Evolutionary conservation across 306 rosid genomes (phyloP).

Genomic region (Prunus davidiana): DNA sequence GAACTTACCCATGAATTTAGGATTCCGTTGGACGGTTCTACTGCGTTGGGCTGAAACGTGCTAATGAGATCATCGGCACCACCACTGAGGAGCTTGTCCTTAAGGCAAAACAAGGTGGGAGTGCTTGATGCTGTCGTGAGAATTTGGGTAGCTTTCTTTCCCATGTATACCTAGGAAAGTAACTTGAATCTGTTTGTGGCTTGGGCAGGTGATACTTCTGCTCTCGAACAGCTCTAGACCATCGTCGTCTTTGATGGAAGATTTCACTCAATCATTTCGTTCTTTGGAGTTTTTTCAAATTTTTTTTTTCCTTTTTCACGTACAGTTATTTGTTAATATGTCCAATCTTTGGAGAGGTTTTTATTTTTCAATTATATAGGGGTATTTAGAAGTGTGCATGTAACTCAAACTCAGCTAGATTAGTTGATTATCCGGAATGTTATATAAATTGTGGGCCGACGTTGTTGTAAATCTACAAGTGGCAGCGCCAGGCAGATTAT

Average conservation of each 20-base stretch:
- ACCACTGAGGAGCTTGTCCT: constrained; percentile 91
- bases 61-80: constrained; percentile 86
- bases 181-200: not conserved
- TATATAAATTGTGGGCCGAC: too few relatives aligned
- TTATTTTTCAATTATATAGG: too few relatives aligned
- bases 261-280: not conserved
- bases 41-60: constrained; percentile 86
- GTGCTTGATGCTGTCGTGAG: not conserved
- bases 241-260: not conserved
- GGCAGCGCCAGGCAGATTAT: too few relatives aligned
- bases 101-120: constrained; percentile 52
- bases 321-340: not conserved
- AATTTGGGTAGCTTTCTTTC: not conserved
- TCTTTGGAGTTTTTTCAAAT: not conserved
- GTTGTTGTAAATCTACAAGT: too few relatives aligned
- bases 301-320: not conserved
- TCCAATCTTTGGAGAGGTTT: not conserved
- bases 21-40: constrained; percentile 81
- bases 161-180: not conserved
- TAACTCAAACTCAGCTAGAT: too few relatives aligned
- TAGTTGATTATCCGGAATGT: too few relatives aligned
- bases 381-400: not conserved
- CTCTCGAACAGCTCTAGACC: not conserved
- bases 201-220: not conserved
- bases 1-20: constrained; percentile 34